These are phyloP conservation scores for Pochonia chlamydosporia DNA, from an alignment of 2,329 filamentous ascomycete genomes.

Conservation along the genomic window DNA sequence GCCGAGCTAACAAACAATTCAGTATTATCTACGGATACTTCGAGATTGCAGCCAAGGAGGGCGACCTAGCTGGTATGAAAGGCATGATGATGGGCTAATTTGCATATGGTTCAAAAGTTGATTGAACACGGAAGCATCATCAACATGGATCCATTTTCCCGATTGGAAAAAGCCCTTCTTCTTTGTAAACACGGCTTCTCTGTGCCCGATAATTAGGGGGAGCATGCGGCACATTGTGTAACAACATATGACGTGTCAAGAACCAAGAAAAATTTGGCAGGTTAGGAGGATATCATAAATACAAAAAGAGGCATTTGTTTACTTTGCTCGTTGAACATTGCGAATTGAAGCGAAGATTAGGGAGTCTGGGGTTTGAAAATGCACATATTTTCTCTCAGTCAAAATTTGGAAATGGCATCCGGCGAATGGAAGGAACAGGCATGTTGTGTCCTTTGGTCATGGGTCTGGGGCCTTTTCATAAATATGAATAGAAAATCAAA, in stretches of 20 bases:
- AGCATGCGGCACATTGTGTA: slow-evolving; percentile 5
- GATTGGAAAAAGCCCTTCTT: not conserved
- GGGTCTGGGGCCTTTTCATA: too few species aligned
- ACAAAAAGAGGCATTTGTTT: slow-evolving; percentile 6
- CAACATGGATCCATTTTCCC: not conserved
- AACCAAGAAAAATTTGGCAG: not conserved
- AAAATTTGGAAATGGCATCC: slow-evolving; percentile 4
- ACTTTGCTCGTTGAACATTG: not conserved
- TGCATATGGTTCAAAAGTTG: not conserved
- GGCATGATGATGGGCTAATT: slow-evolving; percentile 65
- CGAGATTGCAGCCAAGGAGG: slow-evolving; percentile 98
- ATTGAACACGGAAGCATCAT: not conserved
- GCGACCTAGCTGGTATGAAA: slow-evolving; percentile 81
- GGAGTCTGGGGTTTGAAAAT: slow-evolving; percentile 4
- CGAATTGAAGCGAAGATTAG: not conserved
- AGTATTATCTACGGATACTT: slow-evolving; percentile 99
- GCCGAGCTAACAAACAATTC: slow-evolving; percentile 13
- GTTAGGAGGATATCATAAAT: not conserved
- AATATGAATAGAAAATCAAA: not conserved
- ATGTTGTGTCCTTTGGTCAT: not conserved
- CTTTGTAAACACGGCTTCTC: not conserved
- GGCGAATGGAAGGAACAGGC: not conserved
- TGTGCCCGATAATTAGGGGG: not conserved
- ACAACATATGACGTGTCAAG: slow-evolving; percentile 6
- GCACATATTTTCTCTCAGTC: not conserved